Conservation (phyloP, 2,329 filamentous ascomycete genomes). For the Aureobasidium melanogenum region DNA sequence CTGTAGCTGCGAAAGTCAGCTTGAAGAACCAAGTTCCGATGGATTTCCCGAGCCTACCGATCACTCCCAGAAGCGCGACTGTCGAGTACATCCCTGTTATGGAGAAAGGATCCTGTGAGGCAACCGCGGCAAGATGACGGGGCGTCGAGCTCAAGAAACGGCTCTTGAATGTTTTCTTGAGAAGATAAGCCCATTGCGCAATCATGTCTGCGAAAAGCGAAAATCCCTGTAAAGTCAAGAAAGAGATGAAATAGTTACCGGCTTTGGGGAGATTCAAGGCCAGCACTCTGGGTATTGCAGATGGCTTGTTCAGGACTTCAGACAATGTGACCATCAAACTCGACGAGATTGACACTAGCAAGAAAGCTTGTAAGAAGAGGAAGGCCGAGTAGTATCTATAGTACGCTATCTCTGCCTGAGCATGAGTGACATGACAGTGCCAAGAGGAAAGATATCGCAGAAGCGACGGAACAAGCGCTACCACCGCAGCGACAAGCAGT, state of each 20-base stretch:
- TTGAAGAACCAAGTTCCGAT: background rate
- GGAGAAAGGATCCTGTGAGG: background rate
- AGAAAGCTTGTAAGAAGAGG: slow-evolving; percentile 1
- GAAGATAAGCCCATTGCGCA: background rate
- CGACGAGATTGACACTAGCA: background rate
- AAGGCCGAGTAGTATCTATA: background rate
- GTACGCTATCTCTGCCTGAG: background rate
- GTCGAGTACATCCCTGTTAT: background rate
- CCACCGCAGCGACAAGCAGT: background rate
- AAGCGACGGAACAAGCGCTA: background rate
- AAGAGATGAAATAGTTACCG: slow-evolving; percentile 1
- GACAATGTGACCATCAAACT: background rate
- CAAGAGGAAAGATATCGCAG: background rate
- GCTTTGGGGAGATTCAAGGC: background rate
- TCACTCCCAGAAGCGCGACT: background rate
- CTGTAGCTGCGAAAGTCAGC: background rate
- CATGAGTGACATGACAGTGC: background rate
- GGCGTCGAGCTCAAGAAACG: background rate
- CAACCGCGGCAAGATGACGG: background rate
- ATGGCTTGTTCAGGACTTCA: background rate
- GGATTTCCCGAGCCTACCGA: background rate
- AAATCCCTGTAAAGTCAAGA: background rate
- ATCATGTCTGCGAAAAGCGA: background rate
- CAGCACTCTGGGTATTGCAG: background rate
- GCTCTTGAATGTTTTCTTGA: background rate